Evolutionary conservation across 305 asterid species (phyloP).

Genomic region (Solanum hybrid): DNA sequence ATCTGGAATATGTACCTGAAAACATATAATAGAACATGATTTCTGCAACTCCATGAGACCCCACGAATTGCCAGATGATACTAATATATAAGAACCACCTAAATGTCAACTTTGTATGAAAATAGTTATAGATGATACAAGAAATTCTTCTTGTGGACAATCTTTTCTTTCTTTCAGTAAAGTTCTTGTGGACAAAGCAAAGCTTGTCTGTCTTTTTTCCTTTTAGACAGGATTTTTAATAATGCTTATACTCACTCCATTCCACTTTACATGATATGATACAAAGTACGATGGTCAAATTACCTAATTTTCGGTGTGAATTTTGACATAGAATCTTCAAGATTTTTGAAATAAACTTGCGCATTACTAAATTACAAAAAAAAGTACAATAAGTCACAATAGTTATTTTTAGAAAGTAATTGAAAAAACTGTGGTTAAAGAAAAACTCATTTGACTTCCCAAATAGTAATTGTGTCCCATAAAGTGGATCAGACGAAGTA

Average conservation of each 20-base stretch:
- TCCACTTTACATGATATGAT: not conserved
- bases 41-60: not conserved
- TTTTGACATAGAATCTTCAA: not conserved
- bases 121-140: not conserved
- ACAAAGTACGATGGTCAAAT: not conserved
- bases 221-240: not conserved
- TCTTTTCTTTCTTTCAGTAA: not conserved
- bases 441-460: not conserved
- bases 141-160: not conserved
- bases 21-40: not conserved
- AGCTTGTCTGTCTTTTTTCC: not conserved
- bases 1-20: not conserved
- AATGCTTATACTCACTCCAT: not conserved
- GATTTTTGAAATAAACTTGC: not conserved
- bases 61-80: not conserved
- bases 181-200: not conserved
- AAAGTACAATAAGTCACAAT: not conserved
- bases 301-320: not conserved
- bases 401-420: not conserved
- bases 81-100: not conserved
- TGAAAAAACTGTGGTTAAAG: not conserved
- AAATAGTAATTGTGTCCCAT: not conserved
- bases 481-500: not conserved
- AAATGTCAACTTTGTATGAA: not conserved
- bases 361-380: not conserved